Base-by-base conservation (phyloP, 148 eudicot genomes). In the Camellia lanceoleosa region DNA sequence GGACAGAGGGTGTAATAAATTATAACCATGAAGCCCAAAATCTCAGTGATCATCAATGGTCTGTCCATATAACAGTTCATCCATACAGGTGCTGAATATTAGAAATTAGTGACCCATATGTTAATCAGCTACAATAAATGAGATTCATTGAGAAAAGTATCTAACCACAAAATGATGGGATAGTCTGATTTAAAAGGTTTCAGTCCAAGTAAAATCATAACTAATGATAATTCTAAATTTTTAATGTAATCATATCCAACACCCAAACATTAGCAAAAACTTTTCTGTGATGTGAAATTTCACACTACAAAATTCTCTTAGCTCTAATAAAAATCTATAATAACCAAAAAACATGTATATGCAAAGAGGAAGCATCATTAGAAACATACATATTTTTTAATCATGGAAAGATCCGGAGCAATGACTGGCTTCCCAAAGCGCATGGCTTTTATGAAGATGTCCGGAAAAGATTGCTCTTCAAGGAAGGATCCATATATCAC, bases 401-500 rank as follows among this genome's bases (percentile, higher is more conserved):
- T 91, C 87, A 89, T 78, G 51, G 95, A 68, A 23, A 93, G 92
- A 78, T 88, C 76, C 47, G 99, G 99, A 12, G 98, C 95, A 81
- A 92, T 79, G 65, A 92, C 85, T 67, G 93, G 98, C 88, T 96
- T 96, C 88, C 81, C 97, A 56, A 84, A 84, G 78, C 91, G 81
- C 98, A 96, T 93, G 84, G 99, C 92, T 82, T 90, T 91, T 49
- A 83, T 83, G 84, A 96, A 90, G 78, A 91, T 85, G 74, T 86
- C 88, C 10, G 99, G 99, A 85, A 96, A 96, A 73, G 87, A 83
- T 78, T 73, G 89, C 74, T 93, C 99, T 81, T 96, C 95, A 65
- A 89, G 91, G 80, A 93, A 92, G 41, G 99, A 92, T 76, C 97
- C 97, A 80, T 96, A 93, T 80, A 96, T 85, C 75, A 96, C 95